These are phyloP conservation scores for Eragrostis tef DNA, from an alignment of 202 grass and related monocot genomes.

Conservation along the genomic window DNA sequence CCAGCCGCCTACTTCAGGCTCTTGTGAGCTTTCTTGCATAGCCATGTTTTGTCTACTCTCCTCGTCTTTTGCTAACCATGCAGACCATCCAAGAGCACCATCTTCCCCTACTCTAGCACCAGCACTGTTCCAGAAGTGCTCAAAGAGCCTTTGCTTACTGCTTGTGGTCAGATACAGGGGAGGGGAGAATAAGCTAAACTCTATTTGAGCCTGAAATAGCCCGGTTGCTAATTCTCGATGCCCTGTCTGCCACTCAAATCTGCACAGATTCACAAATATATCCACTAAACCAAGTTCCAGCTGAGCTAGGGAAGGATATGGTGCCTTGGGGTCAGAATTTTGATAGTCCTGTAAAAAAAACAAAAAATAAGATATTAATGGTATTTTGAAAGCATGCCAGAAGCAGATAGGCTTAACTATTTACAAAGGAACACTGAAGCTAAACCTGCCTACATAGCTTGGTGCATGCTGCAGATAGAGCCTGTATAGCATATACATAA, in stretches of 20 bases:
- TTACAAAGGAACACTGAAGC: slow-evolving; percentile 49
- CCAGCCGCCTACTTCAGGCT: slow-evolving; percentile 75
- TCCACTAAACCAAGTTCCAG: slow-evolving; percentile 87
- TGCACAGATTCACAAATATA: slow-evolving; percentile 87
- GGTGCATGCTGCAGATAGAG: slow-evolving; percentile 73
- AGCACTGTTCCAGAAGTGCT: slow-evolving; percentile 94
- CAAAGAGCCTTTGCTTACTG: slow-evolving; percentile 95
- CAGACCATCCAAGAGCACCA: slow-evolving; percentile 88
- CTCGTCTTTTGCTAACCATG: slow-evolving; percentile 93
- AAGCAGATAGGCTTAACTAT: slow-evolving; percentile 40
- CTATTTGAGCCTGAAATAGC: slow-evolving; percentile 93
- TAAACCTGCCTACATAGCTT: slow-evolving; percentile 96
- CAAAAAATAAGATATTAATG: slow-evolving; percentile 18
- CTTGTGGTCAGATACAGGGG: slow-evolving; percentile 64
- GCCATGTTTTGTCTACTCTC: slow-evolving; percentile 62
- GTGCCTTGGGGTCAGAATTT: slow-evolving; percentile 52
- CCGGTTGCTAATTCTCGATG: slow-evolving; percentile 90
- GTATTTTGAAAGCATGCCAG: neutral
- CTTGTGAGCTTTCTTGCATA: slow-evolving; percentile 64
- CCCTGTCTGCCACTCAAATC: slow-evolving; percentile 93
- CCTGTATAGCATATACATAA: slow-evolving; percentile 81
- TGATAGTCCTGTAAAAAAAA: slow-evolving; percentile 52
- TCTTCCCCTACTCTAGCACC: slow-evolving; percentile 84
- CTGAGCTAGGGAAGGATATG: slow-evolving; percentile 61
- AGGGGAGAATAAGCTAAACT: slow-evolving; percentile 86